Percentiles rank a stretch among this genome's conserved stretches.
phyloP scores from a whole-genome alignment of 371 early-diverging fungal genomes.

The Mucor saturninus region DNA sequence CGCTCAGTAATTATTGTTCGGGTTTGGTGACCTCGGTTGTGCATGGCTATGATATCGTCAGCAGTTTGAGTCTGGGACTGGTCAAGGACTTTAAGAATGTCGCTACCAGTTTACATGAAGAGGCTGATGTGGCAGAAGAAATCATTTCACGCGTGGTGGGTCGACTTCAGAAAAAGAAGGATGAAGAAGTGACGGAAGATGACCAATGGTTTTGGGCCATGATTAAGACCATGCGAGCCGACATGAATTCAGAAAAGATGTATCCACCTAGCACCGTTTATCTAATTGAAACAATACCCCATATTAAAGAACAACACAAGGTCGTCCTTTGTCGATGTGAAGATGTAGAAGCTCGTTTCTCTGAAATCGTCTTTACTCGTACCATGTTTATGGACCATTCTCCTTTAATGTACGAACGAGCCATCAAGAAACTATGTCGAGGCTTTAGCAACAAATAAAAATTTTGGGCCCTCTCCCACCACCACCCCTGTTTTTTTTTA shows the following conservation, averaged over 20 bases:
- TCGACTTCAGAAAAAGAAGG: slow-evolving; percentile 33
- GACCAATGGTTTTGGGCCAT: slow-evolving; percentile 84
- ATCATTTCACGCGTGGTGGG: slow-evolving; percentile 69
- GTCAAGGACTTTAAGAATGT: slow-evolving; percentile 77
- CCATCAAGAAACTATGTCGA: slow-evolving; percentile 28
- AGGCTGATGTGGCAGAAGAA: slow-evolving; percentile 69
- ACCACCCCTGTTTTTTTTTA: not conserved
- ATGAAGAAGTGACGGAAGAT: slow-evolving; percentile 31
- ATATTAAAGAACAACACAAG: slow-evolving; percentile 28
- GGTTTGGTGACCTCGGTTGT: slow-evolving; percentile 79
- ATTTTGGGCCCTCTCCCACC: not conserved
- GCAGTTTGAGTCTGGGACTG: slow-evolving; percentile 76
- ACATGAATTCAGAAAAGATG: slow-evolving; percentile 80
- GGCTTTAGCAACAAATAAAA: slow-evolving; percentile 3
- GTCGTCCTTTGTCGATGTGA: slow-evolving; percentile 59
- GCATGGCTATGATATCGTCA: slow-evolving; percentile 77
- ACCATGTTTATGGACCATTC: slow-evolving; percentile 78
- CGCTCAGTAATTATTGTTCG: slow-evolving; percentile 68
- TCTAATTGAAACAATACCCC: slow-evolving; percentile 57
- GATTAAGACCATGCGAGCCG: slow-evolving; percentile 81
- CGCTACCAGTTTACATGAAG: slow-evolving; percentile 68
- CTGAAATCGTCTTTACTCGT: slow-evolving; percentile 68
- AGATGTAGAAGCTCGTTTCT: slow-evolving; percentile 69
- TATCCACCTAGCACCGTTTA: slow-evolving; percentile 72
- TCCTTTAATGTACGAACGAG: slow-evolving; percentile 69